A percentile compares a stretch with the other conserved stretches of the same genome.
These are phyloP conservation scores for Camellia lanceoleosa DNA, from an alignment of 148 eudicot species.

Conservation along the genomic window DNA sequence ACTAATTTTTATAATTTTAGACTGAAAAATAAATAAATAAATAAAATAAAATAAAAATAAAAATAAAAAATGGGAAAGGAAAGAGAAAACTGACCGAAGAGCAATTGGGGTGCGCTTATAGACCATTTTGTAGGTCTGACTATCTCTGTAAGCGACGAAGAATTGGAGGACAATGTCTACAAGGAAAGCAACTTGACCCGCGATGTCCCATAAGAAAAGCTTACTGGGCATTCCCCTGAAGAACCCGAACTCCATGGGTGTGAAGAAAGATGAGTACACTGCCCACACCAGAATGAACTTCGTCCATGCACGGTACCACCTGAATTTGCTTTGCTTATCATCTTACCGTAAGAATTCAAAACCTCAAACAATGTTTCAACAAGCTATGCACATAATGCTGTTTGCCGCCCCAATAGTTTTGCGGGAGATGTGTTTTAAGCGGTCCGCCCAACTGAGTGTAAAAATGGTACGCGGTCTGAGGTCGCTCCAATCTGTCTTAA, in stretches of 20 bases:
- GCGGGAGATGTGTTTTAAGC: too few relatives aligned
- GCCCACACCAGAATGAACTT: conserved; percentile 79
- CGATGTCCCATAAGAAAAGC: conserved; percentile 74
- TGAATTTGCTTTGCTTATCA: conserved; percentile 29
- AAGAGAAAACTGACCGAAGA: conserved; percentile 42
- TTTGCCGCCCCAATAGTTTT: too few relatives aligned
- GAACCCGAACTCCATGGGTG: conserved; percentile 98
- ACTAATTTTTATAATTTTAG: too few relatives aligned
- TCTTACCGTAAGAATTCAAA: too few relatives aligned
- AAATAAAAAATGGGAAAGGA: not conserved
- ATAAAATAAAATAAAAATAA: too few relatives aligned
- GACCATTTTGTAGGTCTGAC: conserved; percentile 68
- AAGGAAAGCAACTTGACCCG: conserved; percentile 82
- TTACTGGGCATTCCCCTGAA: conserved; percentile 78
- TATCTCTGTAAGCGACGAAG: conserved; percentile 85
- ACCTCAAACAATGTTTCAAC: too few relatives aligned
- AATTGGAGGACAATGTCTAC: conserved; percentile 72
- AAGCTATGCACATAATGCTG: too few relatives aligned
- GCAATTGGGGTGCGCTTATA: conserved; percentile 62
- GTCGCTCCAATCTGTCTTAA: too few relatives aligned
- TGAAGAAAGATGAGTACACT: conserved; percentile 77
- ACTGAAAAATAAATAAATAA: too few relatives aligned
- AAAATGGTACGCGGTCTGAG: too few relatives aligned
- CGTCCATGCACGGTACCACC: conserved; percentile 80
- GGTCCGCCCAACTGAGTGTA: too few relatives aligned